Percentiles rank a stretch among this genome's conserved stretches.
These are phyloP conservation scores for Penicillium sp. DNA, from an alignment of 2,329 filamentous ascomycete genomes.

Conservation along the genomic window DNA sequence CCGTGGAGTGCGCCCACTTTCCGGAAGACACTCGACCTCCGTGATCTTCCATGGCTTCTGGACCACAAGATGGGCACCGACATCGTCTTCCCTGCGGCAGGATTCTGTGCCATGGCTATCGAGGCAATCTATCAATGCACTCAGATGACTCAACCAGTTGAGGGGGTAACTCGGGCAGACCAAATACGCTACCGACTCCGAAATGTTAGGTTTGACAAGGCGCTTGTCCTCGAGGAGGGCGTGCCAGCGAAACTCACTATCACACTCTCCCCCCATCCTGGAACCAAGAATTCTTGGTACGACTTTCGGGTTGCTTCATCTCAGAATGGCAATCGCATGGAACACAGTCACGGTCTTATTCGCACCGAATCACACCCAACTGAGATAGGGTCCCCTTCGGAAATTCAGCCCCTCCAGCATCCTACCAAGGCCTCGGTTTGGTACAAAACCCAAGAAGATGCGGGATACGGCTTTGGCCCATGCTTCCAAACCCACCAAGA, in stretches of 20 bases:
- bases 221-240: not conserved
- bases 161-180: no score
- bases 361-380: not conserved
- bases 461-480: not conserved
- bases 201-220: not conserved
- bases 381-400: no score
- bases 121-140: slow-evolving; percentile 18
- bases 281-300: no score
- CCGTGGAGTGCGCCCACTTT: not conserved
- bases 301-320: no score
- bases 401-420: no score
- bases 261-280: no score
- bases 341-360: not conserved
- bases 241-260: no score
- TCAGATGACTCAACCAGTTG: no score
- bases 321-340: no score
- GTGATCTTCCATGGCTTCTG: slow-evolving; percentile 32
- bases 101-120: slow-evolving; percentile 24
- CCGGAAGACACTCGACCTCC: slow-evolving; percentile 24
- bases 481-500: not conserved
- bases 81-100: slow-evolving; percentile 32
- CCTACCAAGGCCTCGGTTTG: not conserved
- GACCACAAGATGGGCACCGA: slow-evolving; percentile 32
- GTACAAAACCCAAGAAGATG: not conserved
- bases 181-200: not conserved